Percentiles rank a stretch among this genome's conserved stretches.
Evolutionary conservation across 345 rosid species (phyloP).

Genomic region (Dimocarpus longan): DNA sequence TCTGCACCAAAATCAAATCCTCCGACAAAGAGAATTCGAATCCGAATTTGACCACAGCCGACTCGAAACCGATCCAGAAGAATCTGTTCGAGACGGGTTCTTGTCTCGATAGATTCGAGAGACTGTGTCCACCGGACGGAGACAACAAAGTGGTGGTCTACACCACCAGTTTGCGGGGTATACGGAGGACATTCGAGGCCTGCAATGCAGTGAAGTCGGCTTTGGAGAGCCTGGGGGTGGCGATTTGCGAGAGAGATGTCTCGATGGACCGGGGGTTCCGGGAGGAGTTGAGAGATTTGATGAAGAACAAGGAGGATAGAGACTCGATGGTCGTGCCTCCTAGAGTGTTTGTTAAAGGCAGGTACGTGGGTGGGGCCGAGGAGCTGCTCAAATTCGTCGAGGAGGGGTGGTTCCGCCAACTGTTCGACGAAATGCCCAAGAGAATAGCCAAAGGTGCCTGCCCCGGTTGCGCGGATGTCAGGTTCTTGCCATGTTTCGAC

Average conservation of each 20-base stretch:
- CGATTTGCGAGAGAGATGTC: constrained; percentile 68
- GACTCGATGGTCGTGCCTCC: constrained; percentile 55
- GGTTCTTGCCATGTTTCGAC: constrained; percentile 74
- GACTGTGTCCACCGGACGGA: constrained; percentile 61
- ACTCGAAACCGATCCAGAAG: background rate
- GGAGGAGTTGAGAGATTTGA: constrained; percentile 35
- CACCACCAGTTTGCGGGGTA: constrained; percentile 75
- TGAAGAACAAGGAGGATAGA: constrained; percentile 39
- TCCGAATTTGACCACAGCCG: constrained; percentile 33
- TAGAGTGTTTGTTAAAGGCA: constrained; percentile 70
- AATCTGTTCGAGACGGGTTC: background rate
- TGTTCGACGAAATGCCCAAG: constrained; percentile 57
- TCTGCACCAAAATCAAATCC: constrained; percentile 44
- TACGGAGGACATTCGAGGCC: constrained; percentile 79
- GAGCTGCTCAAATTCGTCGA: constrained; percentile 63
- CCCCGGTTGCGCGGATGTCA: constrained; percentile 68
- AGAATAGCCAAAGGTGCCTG: constrained; percentile 42
- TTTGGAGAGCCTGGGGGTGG: constrained; percentile 54
- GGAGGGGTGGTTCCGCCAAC: constrained; percentile 65
- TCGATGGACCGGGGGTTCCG: constrained; percentile 67
- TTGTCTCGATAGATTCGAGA: constrained; percentile 33
- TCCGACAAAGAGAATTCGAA: constrained; percentile 50
- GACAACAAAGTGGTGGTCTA: constrained; percentile 67
- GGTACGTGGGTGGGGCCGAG: constrained; percentile 87
- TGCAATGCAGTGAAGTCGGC: constrained; percentile 69